Conservation (phyloP, 2,329 filamentous ascomycete genomes). For the Penicillium brasilianum region DNA sequence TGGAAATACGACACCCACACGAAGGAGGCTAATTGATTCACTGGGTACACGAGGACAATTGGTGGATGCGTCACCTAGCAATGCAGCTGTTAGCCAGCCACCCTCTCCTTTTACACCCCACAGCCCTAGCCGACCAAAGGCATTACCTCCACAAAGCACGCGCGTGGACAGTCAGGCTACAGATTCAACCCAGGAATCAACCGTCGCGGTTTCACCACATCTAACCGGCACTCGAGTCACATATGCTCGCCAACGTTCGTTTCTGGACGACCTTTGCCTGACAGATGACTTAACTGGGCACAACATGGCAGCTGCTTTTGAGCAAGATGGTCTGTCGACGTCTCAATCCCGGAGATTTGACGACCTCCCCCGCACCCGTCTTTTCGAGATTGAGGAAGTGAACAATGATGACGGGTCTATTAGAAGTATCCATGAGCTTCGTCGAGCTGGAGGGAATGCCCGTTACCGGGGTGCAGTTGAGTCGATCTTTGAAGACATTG, state of each 20-base stretch:
- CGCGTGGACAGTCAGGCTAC: conserved; percentile 12
- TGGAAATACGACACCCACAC: conserved; percentile 28
- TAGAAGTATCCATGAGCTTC: conserved; percentile 66
- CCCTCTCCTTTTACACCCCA: conserved; percentile 11
- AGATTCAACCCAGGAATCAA: conserved; percentile 17
- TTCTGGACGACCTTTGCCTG: conserved; percentile 57
- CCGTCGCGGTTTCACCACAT: conserved; percentile 27
- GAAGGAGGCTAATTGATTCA: conserved; percentile 44
- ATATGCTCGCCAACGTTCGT: conserved; percentile 64
- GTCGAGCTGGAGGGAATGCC: conserved; percentile 62
- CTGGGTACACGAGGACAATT: conserved; percentile 28
- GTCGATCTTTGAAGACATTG: conserved; percentile 64
- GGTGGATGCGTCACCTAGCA: conserved; percentile 16
- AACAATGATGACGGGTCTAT: conserved; percentile 51
- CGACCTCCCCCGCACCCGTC: conserved; percentile 22
- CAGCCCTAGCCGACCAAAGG: conserved; percentile 14
- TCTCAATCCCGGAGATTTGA: conserved; percentile 12
- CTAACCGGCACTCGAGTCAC: conserved; percentile 56
- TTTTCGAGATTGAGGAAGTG: conserved; percentile 53
- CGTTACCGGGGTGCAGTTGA: conserved; percentile 62
- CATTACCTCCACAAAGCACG: conserved; percentile 6
- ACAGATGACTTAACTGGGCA: conserved; percentile 18
- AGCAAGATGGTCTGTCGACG: conserved; percentile 9
- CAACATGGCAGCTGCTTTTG: conserved; percentile 10
- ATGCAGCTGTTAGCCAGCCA: conserved; percentile 16